phyloP scores from a whole-genome alignment of 148 eudicot genomes.

The Fagopyrum esculentum region DNA sequence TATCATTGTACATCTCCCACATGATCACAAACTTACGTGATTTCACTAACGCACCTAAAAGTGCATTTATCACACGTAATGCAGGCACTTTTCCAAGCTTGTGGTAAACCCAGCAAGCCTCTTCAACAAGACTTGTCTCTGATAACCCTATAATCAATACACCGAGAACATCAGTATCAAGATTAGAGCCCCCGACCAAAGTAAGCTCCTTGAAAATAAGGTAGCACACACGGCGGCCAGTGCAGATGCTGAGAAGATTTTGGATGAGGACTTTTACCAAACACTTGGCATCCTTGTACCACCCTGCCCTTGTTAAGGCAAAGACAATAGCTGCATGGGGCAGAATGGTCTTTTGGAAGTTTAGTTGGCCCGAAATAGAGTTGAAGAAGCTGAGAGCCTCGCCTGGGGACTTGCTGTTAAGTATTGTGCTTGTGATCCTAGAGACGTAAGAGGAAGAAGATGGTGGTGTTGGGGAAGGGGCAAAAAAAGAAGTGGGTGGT shows the following conservation, averaged over 20 bases:
- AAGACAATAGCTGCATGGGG: conserved; percentile 45
- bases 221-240: conserved; percentile 38
- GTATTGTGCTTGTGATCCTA: conserved; percentile 33
- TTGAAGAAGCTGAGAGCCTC: conserved; percentile 48
- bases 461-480: conserved; percentile 12
- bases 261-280: conserved; percentile 67
- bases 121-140: conserved; percentile 60
- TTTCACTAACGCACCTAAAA: conserved; percentile 64
- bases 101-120: conserved; percentile 65
- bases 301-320: conserved; percentile 34
- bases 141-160: conserved; percentile 51
- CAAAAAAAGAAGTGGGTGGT: conserved; percentile 1
- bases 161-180: conserved; percentile 46
- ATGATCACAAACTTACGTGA: conserved; percentile 30
- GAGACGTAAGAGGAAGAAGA: conserved; percentile 22
- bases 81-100: conserved; percentile 48
- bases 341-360: conserved; percentile 34
- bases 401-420: conserved; percentile 37
- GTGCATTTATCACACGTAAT: conserved; percentile 52
- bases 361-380: conserved; percentile 27
- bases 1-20: conserved; percentile 46
- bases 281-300: conserved; percentile 61
- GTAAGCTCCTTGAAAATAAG: conserved; percentile 43
- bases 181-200: conserved; percentile 24
- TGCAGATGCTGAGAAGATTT: conserved; percentile 31